A percentile compares a stretch with the other conserved stretches of the same genome.
Evolutionary conservation across 352 stramenopile genomes (phyloP).

Genomic region (Globisporangium irregulare): DNA sequence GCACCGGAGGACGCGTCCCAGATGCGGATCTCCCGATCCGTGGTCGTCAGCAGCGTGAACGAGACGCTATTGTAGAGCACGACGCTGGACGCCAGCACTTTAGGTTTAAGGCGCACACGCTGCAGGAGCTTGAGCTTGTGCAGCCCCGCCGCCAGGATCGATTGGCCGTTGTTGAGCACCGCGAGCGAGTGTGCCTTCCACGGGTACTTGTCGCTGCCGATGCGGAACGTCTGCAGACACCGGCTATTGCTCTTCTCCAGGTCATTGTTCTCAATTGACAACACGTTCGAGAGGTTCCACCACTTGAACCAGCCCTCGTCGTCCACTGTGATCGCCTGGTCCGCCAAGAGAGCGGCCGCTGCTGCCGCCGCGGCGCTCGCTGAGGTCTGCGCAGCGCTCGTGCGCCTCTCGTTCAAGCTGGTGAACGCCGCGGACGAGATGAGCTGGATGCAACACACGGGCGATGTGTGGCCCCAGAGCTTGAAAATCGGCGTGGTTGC

Average conservation of each 20-base stretch:
- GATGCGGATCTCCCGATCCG: constrained; percentile 60
- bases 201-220: constrained; percentile 66
- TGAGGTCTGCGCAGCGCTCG: constrained; percentile 3
- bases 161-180: constrained; percentile 62
- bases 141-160: constrained; percentile 47
- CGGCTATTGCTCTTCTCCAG: constrained; percentile 49
- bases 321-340: constrained; percentile 75
- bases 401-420: constrained; percentile 3
- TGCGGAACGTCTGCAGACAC: constrained; percentile 64
- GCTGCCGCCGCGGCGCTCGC: constrained; percentile 16
- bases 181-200: constrained; percentile 66
- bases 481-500: constrained; percentile 63
- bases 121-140: constrained; percentile 78
- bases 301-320: constrained; percentile 84
- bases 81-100: constrained; percentile 51
- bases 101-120: constrained; percentile 58
- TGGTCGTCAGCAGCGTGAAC: constrained; percentile 66
- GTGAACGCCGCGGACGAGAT: constrained; percentile 36
- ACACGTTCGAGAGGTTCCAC: constrained; percentile 68
- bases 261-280: constrained; percentile 63
- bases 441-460: constrained; percentile 66
- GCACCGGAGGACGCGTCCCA: constrained; percentile 60
- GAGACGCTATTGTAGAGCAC: constrained; percentile 69
- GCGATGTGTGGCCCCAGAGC: constrained; percentile 62
- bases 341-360: constrained; percentile 30